phyloP scores from a whole-genome alignment of 495 filamentous ascomycete species.

The Chaetomidium leptoderma region DNA sequence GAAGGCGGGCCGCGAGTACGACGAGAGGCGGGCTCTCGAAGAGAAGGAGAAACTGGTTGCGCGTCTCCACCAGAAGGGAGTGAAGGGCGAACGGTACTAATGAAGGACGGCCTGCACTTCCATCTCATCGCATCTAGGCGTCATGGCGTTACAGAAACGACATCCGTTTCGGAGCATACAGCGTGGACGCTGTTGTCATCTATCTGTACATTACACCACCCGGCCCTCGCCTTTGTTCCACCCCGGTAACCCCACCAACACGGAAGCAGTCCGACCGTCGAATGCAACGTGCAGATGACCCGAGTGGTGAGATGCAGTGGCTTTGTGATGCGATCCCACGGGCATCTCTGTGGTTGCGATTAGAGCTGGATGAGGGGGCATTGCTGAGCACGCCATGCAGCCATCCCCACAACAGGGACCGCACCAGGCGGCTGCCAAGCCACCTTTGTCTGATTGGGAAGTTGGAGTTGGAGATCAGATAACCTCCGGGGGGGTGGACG shows the following conservation, averaged over 20 bases:
- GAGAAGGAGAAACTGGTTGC: constrained; percentile 37
- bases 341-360: not conserved
- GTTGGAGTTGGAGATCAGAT: not conserved
- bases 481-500: not conserved
- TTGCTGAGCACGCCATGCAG: constrained; percentile 9
- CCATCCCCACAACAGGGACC: constrained; percentile 9
- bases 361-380: not conserved
- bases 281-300: constrained; percentile 14
- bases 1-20: constrained; percentile 41
- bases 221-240: not conserved
- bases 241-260: not conserved
- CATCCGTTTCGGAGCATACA: not conserved
- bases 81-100: constrained; percentile 11
- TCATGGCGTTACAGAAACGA: constrained; percentile 1
- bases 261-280: not conserved
- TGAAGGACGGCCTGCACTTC: constrained; percentile 3
- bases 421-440: not conserved
- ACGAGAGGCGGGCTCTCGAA: constrained; percentile 44
- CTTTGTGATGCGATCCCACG: constrained; percentile 22
- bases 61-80: constrained; percentile 31
- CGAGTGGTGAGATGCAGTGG: constrained; percentile 25
- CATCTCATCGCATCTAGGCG: not conserved
- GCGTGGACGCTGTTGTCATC: not conserved
- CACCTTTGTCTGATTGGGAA: not conserved
- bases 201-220: constrained; percentile 6